Evolutionary conservation across 163 green algal genomes (phyloP).

Genomic region (Prototheca stagnorum): DNA sequence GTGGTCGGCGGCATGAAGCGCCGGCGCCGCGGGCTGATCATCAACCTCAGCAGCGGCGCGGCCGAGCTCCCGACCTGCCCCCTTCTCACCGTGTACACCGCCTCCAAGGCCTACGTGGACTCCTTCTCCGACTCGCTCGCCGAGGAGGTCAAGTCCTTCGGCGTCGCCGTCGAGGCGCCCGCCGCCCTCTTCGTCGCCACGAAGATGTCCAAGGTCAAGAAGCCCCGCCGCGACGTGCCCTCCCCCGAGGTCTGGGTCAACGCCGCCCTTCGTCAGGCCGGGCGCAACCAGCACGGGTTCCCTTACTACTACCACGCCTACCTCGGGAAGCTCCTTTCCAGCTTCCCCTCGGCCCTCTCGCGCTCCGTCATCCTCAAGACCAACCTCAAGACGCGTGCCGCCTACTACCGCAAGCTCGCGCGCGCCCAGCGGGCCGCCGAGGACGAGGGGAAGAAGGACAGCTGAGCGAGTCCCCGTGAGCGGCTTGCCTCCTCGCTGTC

Average conservation of each 20-base stretch:
- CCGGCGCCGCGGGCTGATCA: constrained; percentile 39
- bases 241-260: constrained; percentile 18
- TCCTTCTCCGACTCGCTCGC: constrained; percentile 33
- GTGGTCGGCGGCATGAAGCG: constrained; percentile 60
- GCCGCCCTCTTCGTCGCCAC: constrained; percentile 66
- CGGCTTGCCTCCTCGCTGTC: no score
- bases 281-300: no score
- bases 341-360: constrained; percentile 8
- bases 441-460: constrained; percentile 4
- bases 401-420: constrained; percentile 18
- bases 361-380: constrained; percentile 19
- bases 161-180: constrained; percentile 60
- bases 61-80: constrained; percentile 47
- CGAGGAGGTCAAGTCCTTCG: constrained; percentile 34
- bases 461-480: no score
- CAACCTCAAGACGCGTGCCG: constrained; percentile 14
- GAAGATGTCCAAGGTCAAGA: constrained; percentile 75
- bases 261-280: constrained; percentile 26
- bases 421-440: neutral
- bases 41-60: constrained; percentile 54
- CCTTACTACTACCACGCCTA: constrained; percentile 39
- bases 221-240: constrained; percentile 17
- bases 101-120: constrained; percentile 56
- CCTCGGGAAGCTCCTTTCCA: constrained; percentile 11
- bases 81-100: constrained; percentile 60